These are phyloP conservation scores for Metschnikowia anglica DNA, from an alignment of 805 yeast genomes.

Conservation along the genomic window DNA sequence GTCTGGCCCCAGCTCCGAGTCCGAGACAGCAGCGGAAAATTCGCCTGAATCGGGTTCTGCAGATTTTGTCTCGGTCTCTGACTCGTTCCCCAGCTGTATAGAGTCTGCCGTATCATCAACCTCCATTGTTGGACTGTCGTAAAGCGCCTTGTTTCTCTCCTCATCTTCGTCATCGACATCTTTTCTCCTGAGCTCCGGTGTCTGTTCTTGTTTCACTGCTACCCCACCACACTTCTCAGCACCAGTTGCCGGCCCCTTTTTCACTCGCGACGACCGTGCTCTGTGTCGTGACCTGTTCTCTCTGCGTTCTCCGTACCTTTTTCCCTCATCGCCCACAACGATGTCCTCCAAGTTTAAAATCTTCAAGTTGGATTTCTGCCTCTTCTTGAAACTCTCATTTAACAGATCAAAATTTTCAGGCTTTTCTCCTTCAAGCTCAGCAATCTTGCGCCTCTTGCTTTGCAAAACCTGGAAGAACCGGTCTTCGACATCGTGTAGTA, in stretches of 20 bases:
- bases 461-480: conserved; percentile 21
- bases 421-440: conserved; percentile 16
- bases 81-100: neutral
- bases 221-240: neutral
- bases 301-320: conserved; percentile 7
- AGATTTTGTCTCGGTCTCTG: neutral
- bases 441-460: conserved; percentile 16
- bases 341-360: conserved; percentile 20
- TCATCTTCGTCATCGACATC: neutral
- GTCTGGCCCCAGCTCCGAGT: conserved; percentile 2
- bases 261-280: neutral
- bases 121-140: neutral
- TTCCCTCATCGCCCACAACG: conserved; percentile 11
- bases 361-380: conserved; percentile 18
- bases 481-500: conserved; percentile 19
- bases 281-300: neutral
- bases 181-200: conserved; percentile 2
- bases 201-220: neutral
- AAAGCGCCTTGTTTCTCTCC: neutral
- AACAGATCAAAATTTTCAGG: conserved; percentile 10
- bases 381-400: conserved; percentile 14
- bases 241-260: conserved; percentile 1
- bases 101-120: neutral
- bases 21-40: too few species aligned
- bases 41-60: neutral